Evolutionary conservation across 768 basidiomycete species (phyloP), one percentile per base, ranked within the genome.

Genomic region (Amanita phalloides): DNA sequence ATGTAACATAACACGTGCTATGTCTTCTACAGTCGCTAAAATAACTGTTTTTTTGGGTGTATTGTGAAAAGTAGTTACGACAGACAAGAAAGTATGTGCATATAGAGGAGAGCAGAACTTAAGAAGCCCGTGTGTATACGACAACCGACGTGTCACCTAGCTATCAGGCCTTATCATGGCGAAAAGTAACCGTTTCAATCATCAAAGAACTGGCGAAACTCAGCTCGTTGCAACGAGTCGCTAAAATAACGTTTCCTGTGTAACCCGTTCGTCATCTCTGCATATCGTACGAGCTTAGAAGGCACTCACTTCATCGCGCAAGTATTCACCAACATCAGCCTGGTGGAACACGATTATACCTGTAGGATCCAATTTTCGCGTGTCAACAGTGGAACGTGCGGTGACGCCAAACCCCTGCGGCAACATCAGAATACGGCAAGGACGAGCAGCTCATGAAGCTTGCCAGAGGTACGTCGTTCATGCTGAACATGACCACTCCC

Each of bases 331-430:
- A 21, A 98, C 90, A 67, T 99, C 96, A 45, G 96, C 87, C 72
- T 99, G 96, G 64, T 98, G 96, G 69, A 98, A 99, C 2, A 97
- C 96, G 45, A 99, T 84, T 53, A 99, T 97, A 6, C 90, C 83
- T 21, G 94, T 97, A 21, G 96, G 96, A 64, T 98, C 96, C 41
- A 98, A 68, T 77, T 99, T 99, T 58, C 95, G 72, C 23, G 96
- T 97, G 66, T 99, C 96, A 6, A 96, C 68, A 3, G 96, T 98
- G 28, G 93, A 94, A 52, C 94, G 77, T 4, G 96, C 89, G 32
- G 96, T 98, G 4, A 98, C 96, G 51, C 96, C 96, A 62, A 98
- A 98, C 23, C 96, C 96, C 93, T 97, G 60, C 14, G 38, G 49
- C 53, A 53, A 41, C 59, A 32, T 46, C 48, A 45, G 26, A 14